These are phyloP conservation scores for Boeremia lycopersici DNA, from an alignment of 2,329 filamentous ascomycete genomes.

Conservation along the genomic window DNA sequence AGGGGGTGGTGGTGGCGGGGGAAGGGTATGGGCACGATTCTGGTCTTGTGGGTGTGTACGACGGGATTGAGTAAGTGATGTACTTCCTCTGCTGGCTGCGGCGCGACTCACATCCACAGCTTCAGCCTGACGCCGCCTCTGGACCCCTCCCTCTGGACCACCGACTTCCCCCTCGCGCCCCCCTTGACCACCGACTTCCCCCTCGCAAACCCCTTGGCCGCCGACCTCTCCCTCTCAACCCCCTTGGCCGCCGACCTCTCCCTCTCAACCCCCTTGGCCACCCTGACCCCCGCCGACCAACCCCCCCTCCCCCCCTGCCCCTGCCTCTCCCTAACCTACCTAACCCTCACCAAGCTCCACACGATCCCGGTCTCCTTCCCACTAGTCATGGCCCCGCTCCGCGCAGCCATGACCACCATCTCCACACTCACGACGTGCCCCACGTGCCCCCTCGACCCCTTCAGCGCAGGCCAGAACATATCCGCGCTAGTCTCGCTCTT, in stretches of 20 bases:
- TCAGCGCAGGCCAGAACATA: conserved; percentile 54
- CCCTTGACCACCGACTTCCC: too few relatives aligned
- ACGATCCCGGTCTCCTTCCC: conserved; percentile 52
- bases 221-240: too few relatives aligned
- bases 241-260: conserved; percentile 50
- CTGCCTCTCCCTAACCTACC: conserved; percentile 55
- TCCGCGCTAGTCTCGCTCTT: conserved; percentile 51
- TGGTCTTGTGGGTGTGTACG: conserved; percentile 6
- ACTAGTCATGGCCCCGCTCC: conserved; percentile 48
- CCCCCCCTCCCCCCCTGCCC: conserved; percentile 41
- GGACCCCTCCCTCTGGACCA: conserved; percentile 38
- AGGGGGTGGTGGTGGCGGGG: conserved; percentile 9
- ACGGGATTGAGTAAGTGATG: conserved; percentile 25
- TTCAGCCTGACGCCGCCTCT: conserved; percentile 14
- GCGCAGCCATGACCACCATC: conserved; percentile 50
- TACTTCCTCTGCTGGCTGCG: too few relatives aligned
- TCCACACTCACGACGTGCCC: conserved; percentile 49
- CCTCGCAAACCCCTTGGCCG: too few relatives aligned
- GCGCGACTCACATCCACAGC: not conserved
- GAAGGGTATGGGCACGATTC: conserved; percentile 14
- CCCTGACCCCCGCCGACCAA: not conserved
- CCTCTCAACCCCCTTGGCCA: conserved; percentile 52
- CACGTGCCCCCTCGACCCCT: conserved; percentile 50
- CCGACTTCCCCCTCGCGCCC: conserved; percentile 3
- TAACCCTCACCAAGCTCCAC: conserved; percentile 52